Percentiles rank a stretch among this genome's conserved stretches.
Conservation (phyloP, 176 grass and related monocot species). For the Eleusine indica region DNA sequence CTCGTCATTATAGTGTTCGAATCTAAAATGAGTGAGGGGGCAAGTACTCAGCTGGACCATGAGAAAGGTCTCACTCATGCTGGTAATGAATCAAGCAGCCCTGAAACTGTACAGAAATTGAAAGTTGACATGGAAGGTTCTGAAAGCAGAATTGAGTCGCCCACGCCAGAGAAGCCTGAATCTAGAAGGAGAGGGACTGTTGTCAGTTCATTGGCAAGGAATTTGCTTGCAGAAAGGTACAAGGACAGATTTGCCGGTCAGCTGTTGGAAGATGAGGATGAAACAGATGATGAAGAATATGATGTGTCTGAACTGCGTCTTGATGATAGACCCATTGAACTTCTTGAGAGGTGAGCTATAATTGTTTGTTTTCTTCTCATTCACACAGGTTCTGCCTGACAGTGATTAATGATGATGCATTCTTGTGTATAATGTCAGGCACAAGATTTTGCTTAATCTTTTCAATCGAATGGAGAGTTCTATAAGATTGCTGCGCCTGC, state of each 20-base stretch:
- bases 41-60: conserved; percentile 34
- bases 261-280: conserved; percentile 31
- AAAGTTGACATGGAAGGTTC: conserved; percentile 40
- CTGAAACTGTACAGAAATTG: conserved; percentile 35
- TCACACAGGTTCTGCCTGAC: neutral
- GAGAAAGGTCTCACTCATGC: conserved; percentile 31
- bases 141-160: conserved; percentile 63
- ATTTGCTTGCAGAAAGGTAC: conserved; percentile 64
- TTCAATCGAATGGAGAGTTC: conserved; percentile 88
- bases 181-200: conserved; percentile 54
- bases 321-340: conserved; percentile 21
- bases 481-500: conserved; percentile 77
- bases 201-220: conserved; percentile 65
- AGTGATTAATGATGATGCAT: conserved; percentile 31
- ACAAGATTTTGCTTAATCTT: conserved; percentile 61
- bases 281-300: conserved; percentile 26
- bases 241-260: conserved; percentile 53
- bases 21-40: conserved; percentile 42
- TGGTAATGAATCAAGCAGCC: conserved; percentile 46
- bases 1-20: conserved; percentile 49
- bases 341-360: conserved; percentile 75
- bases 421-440: conserved; percentile 50
- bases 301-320: conserved; percentile 5
- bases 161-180: conserved; percentile 76
- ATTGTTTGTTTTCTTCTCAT: conserved; percentile 32